Percentiles rank a stretch among this genome's conserved stretches.
Conservation (phyloP, 148 eudicot genomes). For the Arctostaphylos glauca region DNA sequence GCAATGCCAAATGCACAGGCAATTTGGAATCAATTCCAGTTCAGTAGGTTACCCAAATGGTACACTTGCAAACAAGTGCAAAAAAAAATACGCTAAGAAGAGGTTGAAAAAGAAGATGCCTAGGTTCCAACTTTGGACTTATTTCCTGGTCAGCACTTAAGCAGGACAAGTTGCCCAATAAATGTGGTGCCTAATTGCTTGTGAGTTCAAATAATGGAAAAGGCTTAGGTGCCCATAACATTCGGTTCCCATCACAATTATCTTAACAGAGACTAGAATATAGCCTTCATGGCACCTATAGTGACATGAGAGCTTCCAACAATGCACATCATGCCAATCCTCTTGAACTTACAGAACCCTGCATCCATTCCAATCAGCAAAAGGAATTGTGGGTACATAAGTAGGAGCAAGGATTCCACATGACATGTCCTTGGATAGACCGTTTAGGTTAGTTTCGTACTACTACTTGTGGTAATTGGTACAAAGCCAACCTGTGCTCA, state of each 20-base stretch:
- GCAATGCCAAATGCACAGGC: background rate
- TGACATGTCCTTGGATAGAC: too few relatives aligned
- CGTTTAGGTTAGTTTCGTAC: too few relatives aligned
- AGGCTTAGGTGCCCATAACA: background rate
- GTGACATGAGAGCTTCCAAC: background rate
- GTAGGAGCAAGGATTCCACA: background rate
- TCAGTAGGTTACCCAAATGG: background rate
- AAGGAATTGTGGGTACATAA: background rate
- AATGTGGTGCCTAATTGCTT: background rate
- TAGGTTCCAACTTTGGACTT: too few relatives aligned
- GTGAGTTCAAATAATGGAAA: background rate
- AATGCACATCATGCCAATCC: too few relatives aligned
- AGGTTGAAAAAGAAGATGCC: background rate
- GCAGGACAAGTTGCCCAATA: background rate
- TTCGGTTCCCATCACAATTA: background rate
- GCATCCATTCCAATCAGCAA: too few relatives aligned
- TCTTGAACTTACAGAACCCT: too few relatives aligned
- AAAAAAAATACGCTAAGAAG: background rate
- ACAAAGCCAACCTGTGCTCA: background rate
- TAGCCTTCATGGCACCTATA: background rate
- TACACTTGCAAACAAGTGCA: background rate
- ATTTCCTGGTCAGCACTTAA: background rate
- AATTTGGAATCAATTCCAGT: constrained; percentile 9
- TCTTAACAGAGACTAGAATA: background rate
- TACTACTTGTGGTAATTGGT: too few relatives aligned